Base-by-base conservation (phyloP, 208 protist genomes). In the Porcisia hertigi region DNA sequence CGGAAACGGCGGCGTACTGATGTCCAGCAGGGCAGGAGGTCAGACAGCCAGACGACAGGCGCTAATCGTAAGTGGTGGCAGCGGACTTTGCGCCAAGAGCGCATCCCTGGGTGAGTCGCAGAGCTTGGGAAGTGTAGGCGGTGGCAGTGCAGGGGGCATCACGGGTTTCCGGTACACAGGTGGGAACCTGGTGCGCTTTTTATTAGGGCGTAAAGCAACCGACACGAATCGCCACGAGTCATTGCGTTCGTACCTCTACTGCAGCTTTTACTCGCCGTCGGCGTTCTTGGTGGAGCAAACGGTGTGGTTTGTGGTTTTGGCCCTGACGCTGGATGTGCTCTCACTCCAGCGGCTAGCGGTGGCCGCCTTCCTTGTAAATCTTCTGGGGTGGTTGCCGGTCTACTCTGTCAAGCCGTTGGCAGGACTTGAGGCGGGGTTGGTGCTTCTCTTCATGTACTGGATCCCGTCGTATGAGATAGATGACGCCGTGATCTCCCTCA, bases 221-320 rank as follows among this genome's bases (percentile, higher is more conserved):
- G 63, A 60, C 30, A 41, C 71, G 8, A 52, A 71, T 45, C 78
- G 73, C 36, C 73, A 82, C n/a, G 78, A 82, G 69, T 72, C 69
- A 41, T 39, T 83, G 79, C 69, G 79, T 0, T 83, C 79, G 30
- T 79, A 79, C 57, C 34, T 76, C 3, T 79, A 66, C 60, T 74
- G 67, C 36, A 83, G 76, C 55, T 87, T 78, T 67, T 84, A 80
- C 79, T 84, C 76, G 11, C 63, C 79, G 6, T 75, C 73, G 0
- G 83, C 83, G 18, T 87, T 87, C 58, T 66, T 84, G 55, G 72
- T 82, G 25, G 83, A 87, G 73, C 83, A 87, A 47, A 34, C 70
- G 54, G 59, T 63, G 11, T 87, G 83, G 83, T 87, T 87, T 39
- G 43, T 73, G 0, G 30, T 79, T 18, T 53, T 84, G 36, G 36